Evolutionary conservation across 768 basidiomycete species (phyloP), one percentile per base, ranked within the genome.

Genomic region (Hericium rajendrae): DNA sequence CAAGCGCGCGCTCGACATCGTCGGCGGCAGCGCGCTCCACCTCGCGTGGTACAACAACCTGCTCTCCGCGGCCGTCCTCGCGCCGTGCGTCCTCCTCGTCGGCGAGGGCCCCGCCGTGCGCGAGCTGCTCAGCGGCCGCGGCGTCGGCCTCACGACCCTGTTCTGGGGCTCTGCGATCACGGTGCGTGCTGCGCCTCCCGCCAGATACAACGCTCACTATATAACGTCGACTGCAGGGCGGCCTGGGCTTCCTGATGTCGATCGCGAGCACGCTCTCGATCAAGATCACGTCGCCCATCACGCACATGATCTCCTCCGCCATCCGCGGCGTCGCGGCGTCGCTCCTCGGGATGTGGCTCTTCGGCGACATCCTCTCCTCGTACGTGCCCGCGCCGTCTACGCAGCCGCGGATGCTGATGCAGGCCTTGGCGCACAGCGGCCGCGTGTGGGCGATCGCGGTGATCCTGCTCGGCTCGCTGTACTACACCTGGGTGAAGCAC

Each of bases 281-380:
- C 77, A 94, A 98, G 70, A 89, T 97, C 60, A 98, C 94, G 8
- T 95, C 93, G 1, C 94, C 94, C 13, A 93, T 97, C 68, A 94
- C 94, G 2, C 94, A 98, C 70, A 98, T 97, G 94, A 76, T 97
- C 26, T 94, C 92, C 3, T 93, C 93, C 11, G 94, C 95, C 18
- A 91, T 95, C 4, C 88, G 94, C 55, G 94, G 95, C 16, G 94
- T 97, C 26, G 84, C 92, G 1, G 91, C 87, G n/a, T 91, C 92
- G 4, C 68, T 94, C 48, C 76, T 97, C 13, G 91, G 85, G 22
- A 77, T 88, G 69, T 88, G 80, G 82, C 61, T 91, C 18, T 97
- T 97, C 72, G 68, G 74, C 26, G 94, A 98, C 51, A 67, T 90
- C 58, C 82, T 97, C 62, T 87, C 89, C 4, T 76, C 72, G 91